Evolutionary conservation across 148 eudicot genomes (phyloP), one percentile per base, ranked within the genome.

Genomic region (Amaranthus cruentus): DNA sequence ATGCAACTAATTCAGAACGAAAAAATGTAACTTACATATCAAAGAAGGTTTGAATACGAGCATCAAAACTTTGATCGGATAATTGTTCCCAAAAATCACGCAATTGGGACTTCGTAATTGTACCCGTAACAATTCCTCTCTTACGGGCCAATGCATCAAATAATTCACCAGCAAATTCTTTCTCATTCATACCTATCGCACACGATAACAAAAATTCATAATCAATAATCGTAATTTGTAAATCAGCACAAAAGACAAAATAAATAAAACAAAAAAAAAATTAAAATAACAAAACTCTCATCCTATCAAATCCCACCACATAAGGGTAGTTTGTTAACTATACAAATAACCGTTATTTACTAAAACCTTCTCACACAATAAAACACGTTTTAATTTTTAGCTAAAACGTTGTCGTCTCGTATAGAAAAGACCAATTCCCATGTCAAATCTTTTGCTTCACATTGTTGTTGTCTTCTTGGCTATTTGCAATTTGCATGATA

Each of bases 11-110:
- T 28, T 28, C 38, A 28, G 38, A 28, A 28, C 38, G 38, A 28
- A 28, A 28, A 28, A 28, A 2, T 28, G 0, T 28, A 65, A 59
- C 85, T 68, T 75, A 86, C 89, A 86, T 86, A 76, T 86, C 89
- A 71, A 86, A 86, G 83, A 86, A 86, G 50, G 89, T 86, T 38
- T 86, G 86, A 62, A 86, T 79, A 8, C 89, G 81, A 70, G 89
- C 89, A 79, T 86, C 89, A 52, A 86, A 86, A 51, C 85, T 77
- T 54, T 82, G 86, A 71, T 86, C 89, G 44, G 87, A 74, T 9
- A 86, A 71, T 28, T 86, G 89, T 6, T 86, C 81, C 89, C 89
- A 86, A 65, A 86, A 86, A 52, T 79, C 89, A 55, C 73, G 73
- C 44, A 86, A 75, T 70, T 83, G 80, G 2, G 71, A n/a, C 73